These are phyloP conservation scores for Botrytis tulipae DNA, from an alignment of 2,329 filamentous ascomycete genomes.

Conservation along the genomic window DNA sequence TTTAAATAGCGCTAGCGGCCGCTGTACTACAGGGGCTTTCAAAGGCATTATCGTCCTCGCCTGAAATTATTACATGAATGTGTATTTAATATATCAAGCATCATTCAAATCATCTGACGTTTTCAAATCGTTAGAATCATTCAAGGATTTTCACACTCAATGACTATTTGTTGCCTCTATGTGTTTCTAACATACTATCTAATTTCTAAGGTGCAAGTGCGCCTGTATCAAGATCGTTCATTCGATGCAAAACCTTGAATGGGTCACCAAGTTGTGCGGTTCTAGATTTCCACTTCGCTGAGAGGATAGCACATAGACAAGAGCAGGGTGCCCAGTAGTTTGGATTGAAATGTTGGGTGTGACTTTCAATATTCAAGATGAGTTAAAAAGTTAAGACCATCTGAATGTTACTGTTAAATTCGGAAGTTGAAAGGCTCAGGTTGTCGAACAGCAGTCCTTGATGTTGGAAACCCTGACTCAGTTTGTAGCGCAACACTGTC, in stretches of 20 bases:
- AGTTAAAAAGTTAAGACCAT: background rate
- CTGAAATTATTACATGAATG: background rate
- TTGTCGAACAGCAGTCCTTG: background rate
- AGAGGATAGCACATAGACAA: background rate
- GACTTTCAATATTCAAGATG: background rate
- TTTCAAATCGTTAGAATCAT: background rate
- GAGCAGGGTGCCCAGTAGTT: background rate
- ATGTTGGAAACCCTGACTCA: background rate
- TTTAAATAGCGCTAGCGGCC: constrained; percentile 14
- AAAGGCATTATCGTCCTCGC: background rate
- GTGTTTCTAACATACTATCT: background rate
- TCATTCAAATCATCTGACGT: background rate
- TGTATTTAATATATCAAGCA: background rate
- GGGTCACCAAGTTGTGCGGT: background rate
- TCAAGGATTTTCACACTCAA: background rate
- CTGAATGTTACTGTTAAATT: background rate
- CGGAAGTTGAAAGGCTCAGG: background rate
- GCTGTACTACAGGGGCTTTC: background rate
- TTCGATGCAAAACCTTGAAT: background rate
- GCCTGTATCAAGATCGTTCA: background rate
- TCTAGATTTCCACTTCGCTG: background rate
- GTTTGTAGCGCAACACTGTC: background rate
- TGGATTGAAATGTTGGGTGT: background rate
- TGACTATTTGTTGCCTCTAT: background rate
- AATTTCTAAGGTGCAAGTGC: background rate